These are phyloP conservation scores for Neckera pumila DNA, from an alignment of 225 moss, liverwort and hornwort genomes.

Conservation along the genomic window DNA sequence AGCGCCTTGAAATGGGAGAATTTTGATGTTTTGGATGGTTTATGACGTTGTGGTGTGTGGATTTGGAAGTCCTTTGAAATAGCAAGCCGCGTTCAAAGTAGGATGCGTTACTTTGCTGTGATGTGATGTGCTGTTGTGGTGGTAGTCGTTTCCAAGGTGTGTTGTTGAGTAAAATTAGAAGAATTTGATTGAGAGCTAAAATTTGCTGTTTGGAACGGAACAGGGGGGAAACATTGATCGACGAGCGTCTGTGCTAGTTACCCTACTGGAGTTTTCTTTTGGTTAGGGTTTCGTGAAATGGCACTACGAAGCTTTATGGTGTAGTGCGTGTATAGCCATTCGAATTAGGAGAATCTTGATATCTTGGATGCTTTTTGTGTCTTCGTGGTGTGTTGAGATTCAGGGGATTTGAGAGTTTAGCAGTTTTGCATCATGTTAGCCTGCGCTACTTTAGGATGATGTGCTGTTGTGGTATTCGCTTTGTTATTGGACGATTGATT, in stretches of 20 bases:
- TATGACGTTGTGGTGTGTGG: background rate
- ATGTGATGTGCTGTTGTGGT: background rate
- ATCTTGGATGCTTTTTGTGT: background rate
- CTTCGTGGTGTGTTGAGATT: background rate
- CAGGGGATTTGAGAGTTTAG: background rate
- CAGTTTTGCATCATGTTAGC: background rate
- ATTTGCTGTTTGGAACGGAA: background rate
- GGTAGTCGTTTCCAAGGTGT: background rate
- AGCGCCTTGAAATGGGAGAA: background rate
- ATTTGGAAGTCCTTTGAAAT: background rate
- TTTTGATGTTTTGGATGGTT: background rate
- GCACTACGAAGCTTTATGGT: background rate
- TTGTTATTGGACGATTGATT: background rate
- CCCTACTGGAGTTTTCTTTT: background rate
- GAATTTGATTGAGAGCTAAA: background rate
- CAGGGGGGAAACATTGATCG: background rate
- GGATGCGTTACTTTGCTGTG: background rate
- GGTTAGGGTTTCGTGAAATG: constrained; percentile 1
- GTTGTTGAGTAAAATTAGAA: background rate
- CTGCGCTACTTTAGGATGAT: background rate
- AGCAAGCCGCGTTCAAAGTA: background rate
- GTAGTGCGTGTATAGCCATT: background rate
- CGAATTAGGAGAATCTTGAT: background rate
- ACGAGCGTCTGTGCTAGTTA: background rate
- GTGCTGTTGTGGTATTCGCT: background rate